These are phyloP conservation scores for Astrothelium subdiscretum DNA, from an alignment of 495 filamentous ascomycete genomes.

Conservation along the genomic window DNA sequence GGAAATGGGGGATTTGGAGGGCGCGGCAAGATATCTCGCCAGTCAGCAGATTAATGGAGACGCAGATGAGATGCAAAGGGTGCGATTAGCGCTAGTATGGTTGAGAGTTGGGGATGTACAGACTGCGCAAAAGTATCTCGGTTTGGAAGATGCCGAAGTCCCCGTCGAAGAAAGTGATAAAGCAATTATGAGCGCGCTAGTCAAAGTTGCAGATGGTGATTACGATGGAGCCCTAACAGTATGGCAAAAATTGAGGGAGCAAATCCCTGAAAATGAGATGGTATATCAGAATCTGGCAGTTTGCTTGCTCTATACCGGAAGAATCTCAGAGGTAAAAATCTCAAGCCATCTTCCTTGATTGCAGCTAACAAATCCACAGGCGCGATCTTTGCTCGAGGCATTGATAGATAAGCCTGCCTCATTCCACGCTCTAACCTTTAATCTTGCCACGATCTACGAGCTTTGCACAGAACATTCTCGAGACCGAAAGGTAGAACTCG, in stretches of 20 bases:
- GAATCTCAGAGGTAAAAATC: slow-evolving; percentile 52
- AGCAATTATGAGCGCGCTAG: slow-evolving; percentile 38
- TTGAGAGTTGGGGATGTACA: slow-evolving; percentile 65
- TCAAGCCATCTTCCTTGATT: slow-evolving; percentile 11
- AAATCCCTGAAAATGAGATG: slow-evolving; percentile 39
- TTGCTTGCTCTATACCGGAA: slow-evolving; percentile 67
- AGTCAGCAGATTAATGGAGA: slow-evolving; percentile 25
- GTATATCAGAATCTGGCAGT: slow-evolving; percentile 71
- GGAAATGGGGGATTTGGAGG: slow-evolving; percentile 81
- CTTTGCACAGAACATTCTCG: slow-evolving; percentile 69
- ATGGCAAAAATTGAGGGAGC: slow-evolving; percentile 48
- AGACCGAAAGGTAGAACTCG: slow-evolving; percentile 54
- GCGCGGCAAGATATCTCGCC: slow-evolving; percentile 57
- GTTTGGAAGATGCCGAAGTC: slow-evolving; percentile 10
- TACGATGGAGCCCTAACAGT: slow-evolving; percentile 49
- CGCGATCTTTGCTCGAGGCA: slow-evolving; percentile 46
- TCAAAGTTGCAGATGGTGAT: slow-evolving; percentile 66
- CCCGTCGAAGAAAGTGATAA: slow-evolving; percentile 18
- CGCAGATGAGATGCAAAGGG: slow-evolving; percentile 25
- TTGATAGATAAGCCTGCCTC: slow-evolving; percentile 48
- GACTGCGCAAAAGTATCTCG: slow-evolving; percentile 46
- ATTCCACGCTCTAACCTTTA: slow-evolving; percentile 73
- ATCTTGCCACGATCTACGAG: slow-evolving; percentile 84
- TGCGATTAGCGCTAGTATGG: slow-evolving; percentile 52
- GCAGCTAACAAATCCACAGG: neutral